A percentile compares a stretch with the other conserved stretches of the same genome.
Evolutionary conservation across 2,329 filamentous ascomycete genomes (phyloP).

Genomic region (Aureobasidium uvarum): DNA sequence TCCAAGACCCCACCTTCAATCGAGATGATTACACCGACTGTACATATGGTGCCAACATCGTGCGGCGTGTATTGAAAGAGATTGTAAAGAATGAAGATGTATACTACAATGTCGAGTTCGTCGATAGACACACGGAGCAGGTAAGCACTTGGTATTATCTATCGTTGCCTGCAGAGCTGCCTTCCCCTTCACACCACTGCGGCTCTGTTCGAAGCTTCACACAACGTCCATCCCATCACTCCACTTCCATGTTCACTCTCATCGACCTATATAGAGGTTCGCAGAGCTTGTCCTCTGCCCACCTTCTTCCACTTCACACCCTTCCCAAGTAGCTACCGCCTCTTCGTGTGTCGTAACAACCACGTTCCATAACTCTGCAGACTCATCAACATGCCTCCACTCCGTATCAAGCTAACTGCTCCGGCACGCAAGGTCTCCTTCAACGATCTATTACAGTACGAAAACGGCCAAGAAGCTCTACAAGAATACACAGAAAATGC

Average conservation of each 20-base stretch:
- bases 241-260: not conserved
- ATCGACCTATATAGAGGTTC: not conserved
- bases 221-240: not conserved
- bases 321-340: too few species aligned
- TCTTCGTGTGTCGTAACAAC: not conserved
- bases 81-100: constrained; percentile 37
- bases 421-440: constrained; percentile 44
- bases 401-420: constrained; percentile 18
- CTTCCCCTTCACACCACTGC: not conserved
- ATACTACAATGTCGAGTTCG: constrained; percentile 45
- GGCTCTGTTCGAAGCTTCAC: not conserved
- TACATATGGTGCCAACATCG: constrained; percentile 34
- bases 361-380: not conserved
- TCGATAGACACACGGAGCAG: constrained; percentile 42
- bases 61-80: constrained; percentile 45
- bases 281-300: not conserved
- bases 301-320: not conserved
- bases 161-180: not conserved
- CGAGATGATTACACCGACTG: constrained; percentile 32
- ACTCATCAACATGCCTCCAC: not conserved
- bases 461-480: constrained; percentile 50
- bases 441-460: constrained; percentile 45
- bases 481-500: constrained; percentile 40
- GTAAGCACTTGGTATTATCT: constrained; percentile 40
- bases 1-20: constrained; percentile 10